Conservation (phyloP, 257 asterid genomes). For the Primulina huaijiensis region DNA sequence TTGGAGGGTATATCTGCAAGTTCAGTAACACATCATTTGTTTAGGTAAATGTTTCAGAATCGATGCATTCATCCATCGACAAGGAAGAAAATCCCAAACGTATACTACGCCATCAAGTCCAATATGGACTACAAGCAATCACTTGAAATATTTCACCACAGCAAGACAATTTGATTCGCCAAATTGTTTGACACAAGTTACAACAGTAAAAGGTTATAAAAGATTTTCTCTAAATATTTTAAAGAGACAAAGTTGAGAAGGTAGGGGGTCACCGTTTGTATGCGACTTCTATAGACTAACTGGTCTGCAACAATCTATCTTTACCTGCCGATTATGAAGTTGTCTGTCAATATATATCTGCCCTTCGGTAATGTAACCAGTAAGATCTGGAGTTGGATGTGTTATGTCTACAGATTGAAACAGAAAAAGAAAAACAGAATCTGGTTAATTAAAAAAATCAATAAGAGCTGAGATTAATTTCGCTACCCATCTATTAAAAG, state of each 20-base stretch:
- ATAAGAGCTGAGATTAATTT: not conserved
- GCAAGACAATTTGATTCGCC: slow-evolving; percentile 12
- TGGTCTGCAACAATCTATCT: slow-evolving; percentile 10
- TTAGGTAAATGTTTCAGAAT: slow-evolving; percentile 8
- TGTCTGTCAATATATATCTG: slow-evolving; percentile 98
- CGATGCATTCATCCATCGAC: not conserved
- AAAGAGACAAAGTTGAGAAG: not conserved
- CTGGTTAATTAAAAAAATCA: slow-evolving; percentile 1
- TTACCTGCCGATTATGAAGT: slow-evolving; percentile 73
- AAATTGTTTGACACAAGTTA: not conserved
- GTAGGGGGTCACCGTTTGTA: not conserved
- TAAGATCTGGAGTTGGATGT: slow-evolving; percentile 99
- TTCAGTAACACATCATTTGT: slow-evolving; percentile 5
- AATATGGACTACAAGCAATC: not conserved
- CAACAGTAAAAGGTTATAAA: not conserved
- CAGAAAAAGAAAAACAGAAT: slow-evolving; percentile 1
- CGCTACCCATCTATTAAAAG: not conserved
- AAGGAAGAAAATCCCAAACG: not conserved
- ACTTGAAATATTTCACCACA: slow-evolving; percentile 14
- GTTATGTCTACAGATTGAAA: slow-evolving; percentile 74
- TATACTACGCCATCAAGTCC: not conserved
- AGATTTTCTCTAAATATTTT: slow-evolving; percentile 3
- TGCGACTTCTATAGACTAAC: not conserved
- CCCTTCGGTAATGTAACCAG: slow-evolving; percentile 98
- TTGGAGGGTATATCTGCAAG: slow-evolving; percentile 71